These are phyloP conservation scores for Zygosaccharomyces rouxii DNA, from an alignment of 805 yeast species.

Conservation along the genomic window DNA sequence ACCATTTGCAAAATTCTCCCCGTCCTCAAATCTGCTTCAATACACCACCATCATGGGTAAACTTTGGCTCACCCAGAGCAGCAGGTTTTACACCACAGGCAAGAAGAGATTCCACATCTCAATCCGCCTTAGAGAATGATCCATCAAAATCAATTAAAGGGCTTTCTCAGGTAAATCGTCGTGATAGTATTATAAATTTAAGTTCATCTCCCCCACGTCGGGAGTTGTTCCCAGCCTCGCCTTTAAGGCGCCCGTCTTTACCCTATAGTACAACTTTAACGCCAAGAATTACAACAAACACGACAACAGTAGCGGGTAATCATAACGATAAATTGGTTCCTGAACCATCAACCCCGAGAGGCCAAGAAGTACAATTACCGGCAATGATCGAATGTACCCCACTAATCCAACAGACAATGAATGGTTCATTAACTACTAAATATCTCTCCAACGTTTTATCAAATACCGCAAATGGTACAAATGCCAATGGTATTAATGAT, in stretches of 20 bases:
- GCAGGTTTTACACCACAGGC: slow-evolving; percentile 10
- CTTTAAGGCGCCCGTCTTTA: slow-evolving; percentile 6
- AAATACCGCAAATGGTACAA: neutral
- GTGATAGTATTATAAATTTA: neutral
- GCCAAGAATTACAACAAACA: neutral
- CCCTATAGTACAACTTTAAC: slow-evolving; percentile 1
- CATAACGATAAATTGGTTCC: slow-evolving; percentile 3
- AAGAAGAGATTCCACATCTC: slow-evolving; percentile 14
- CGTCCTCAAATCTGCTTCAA: slow-evolving; percentile 20
- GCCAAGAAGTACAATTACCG: slow-evolving; percentile 14
- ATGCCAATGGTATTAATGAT: neutral
- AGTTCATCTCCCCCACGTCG: slow-evolving; percentile 7
- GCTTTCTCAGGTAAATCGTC: slow-evolving; percentile 1
- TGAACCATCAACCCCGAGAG: slow-evolving; percentile 20
- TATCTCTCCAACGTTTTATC: slow-evolving; percentile 16
- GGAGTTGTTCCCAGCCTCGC: slow-evolving; percentile 2
- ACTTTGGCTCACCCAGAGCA: slow-evolving; percentile 27
- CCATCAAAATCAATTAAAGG: slow-evolving; percentile 4
- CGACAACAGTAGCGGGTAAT: neutral
- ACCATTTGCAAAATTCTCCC: slow-evolving; percentile 20
- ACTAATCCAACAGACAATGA: slow-evolving; percentile 33
- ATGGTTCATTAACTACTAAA: slow-evolving; percentile 26
- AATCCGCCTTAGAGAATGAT: neutral
- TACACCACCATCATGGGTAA: slow-evolving; percentile 33
- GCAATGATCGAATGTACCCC: slow-evolving; percentile 31